These are phyloP conservation scores for Penicillium angulare DNA, from an alignment of 495 filamentous ascomycete species.

Conservation along the genomic window DNA sequence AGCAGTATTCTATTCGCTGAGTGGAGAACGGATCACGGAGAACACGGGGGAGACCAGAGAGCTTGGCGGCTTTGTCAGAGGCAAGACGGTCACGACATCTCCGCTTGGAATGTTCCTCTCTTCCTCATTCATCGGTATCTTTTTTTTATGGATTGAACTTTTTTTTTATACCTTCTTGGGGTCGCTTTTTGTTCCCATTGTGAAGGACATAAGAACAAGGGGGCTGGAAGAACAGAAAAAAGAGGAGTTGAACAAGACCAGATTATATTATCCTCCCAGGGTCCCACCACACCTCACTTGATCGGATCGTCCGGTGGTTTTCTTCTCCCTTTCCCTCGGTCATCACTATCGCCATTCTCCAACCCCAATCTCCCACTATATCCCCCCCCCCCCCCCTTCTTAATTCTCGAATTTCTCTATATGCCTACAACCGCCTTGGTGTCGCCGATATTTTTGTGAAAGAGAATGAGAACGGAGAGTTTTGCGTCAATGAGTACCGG, in stretches of 20 bases:
- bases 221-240: not conserved
- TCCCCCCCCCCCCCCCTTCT: not conserved
- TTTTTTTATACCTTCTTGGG: not conserved
- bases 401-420: not conserved
- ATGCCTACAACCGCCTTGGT: not conserved
- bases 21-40: slow-evolving; percentile 17
- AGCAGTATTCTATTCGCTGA: slow-evolving; percentile 7
- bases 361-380: slow-evolving; percentile 4
- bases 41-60: slow-evolving; percentile 11
- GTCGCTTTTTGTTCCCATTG: not conserved
- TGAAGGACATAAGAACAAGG: not conserved
- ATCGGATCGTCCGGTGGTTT: too few relatives aligned
- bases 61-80: slow-evolving; percentile 33
- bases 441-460: not conserved
- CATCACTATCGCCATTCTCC: slow-evolving; percentile 10
- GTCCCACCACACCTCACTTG: too few relatives aligned
- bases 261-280: slow-evolving; percentile 2
- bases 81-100: slow-evolving; percentile 23
- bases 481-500: not conserved
- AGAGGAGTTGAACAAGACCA: not conserved
- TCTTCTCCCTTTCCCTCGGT: slow-evolving; percentile 20
- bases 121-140: not conserved
- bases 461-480: not conserved
- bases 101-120: slow-evolving; percentile 25
- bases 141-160: not conserved